Percentiles rank a stretch among this genome's conserved stretches.
phyloP scores from a whole-genome alignment of 495 filamentous ascomycete species.

The Hapsidospora chrysogenum region DNA sequence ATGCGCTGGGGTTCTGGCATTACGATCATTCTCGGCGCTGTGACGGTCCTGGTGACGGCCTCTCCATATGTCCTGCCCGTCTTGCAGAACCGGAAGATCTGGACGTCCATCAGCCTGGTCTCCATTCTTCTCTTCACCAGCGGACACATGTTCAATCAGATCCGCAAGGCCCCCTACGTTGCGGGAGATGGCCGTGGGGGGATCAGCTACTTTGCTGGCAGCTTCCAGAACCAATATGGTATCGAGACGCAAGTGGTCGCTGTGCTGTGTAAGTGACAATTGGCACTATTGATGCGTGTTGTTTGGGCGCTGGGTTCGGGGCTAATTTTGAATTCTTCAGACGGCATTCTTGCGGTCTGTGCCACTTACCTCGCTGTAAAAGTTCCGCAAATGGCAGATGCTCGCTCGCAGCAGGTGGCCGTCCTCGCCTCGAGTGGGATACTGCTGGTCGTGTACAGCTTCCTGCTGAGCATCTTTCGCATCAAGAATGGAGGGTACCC shows the following conservation, averaged over 20 bases:
- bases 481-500: constrained; percentile 92
- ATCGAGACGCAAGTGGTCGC: constrained; percentile 94
- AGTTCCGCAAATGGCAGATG: constrained; percentile 70
- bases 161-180: constrained; percentile 92
- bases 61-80: constrained; percentile 74
- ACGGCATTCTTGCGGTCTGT: constrained; percentile 82
- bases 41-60: constrained; percentile 56
- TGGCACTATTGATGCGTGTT: background rate
- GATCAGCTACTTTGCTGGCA: constrained; percentile 78
- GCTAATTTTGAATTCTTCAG: constrained; percentile 23
- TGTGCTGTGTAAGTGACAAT: constrained; percentile 68
- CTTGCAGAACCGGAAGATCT: constrained; percentile 78
- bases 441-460: constrained; percentile 75
- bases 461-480: constrained; percentile 84
- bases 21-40: constrained; percentile 46
- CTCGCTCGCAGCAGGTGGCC: constrained; percentile 60
- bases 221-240: constrained; percentile 91
- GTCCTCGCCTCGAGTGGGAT: constrained; percentile 70
- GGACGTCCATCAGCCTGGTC: constrained; percentile 83
- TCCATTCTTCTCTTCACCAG: constrained; percentile 86
- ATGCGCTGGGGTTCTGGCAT: constrained; percentile 49
- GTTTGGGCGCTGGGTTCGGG: background rate
- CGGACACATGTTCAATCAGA: constrained; percentile 99
- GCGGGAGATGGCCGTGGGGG: constrained; percentile 72
- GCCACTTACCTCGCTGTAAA: constrained; percentile 81